Evolutionary conservation across 345 rosid genomes (phyloP).

Genomic region (Microcos paniculata): DNA sequence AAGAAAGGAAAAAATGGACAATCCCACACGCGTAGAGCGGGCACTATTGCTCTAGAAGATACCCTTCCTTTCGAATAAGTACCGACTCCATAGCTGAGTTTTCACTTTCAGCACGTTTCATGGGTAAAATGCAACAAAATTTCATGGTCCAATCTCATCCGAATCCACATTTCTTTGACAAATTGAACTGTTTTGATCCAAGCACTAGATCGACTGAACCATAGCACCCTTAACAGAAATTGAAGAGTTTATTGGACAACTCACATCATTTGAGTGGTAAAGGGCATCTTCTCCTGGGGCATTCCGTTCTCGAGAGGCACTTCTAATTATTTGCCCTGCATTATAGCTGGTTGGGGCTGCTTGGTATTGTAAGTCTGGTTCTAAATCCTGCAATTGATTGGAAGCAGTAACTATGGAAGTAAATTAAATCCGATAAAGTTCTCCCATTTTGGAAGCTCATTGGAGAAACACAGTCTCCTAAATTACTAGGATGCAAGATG

Average conservation of each 20-base stretch:
- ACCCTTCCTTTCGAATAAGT: slow-evolving; percentile 41
- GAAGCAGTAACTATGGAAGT: slow-evolving; percentile 34
- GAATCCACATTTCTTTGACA: slow-evolving; percentile 39
- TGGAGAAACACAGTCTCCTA: slow-evolving; percentile 35
- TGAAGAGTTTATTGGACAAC: slow-evolving; percentile 35
- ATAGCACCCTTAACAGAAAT: slow-evolving; percentile 31
- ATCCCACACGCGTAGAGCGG: too few species aligned
- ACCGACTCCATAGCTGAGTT: slow-evolving; percentile 36
- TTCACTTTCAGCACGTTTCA: slow-evolving; percentile 36
- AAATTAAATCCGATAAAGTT: slow-evolving; percentile 32
- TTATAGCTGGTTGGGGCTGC: slow-evolving; percentile 19
- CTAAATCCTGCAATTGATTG: slow-evolving; percentile 24
- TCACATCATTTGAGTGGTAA: slow-evolving; percentile 27
- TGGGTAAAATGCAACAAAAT: slow-evolving; percentile 31
- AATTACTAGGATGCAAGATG: slow-evolving; percentile 30
- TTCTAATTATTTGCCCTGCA: slow-evolving; percentile 33
- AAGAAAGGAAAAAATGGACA: too few species aligned
- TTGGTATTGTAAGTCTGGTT: slow-evolving; percentile 29
- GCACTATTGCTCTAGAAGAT: too few species aligned
- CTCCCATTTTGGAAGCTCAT: slow-evolving; percentile 44
- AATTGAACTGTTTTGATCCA: slow-evolving; percentile 37
- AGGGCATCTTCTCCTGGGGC: slow-evolving; percentile 27
- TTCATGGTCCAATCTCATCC: slow-evolving; percentile 34
- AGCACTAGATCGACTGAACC: slow-evolving; percentile 25
- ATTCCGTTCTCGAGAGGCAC: slow-evolving; percentile 43